Evolutionary conservation across 345 rosid genomes (phyloP).

Genomic region (Lepidium aucheri): DNA sequence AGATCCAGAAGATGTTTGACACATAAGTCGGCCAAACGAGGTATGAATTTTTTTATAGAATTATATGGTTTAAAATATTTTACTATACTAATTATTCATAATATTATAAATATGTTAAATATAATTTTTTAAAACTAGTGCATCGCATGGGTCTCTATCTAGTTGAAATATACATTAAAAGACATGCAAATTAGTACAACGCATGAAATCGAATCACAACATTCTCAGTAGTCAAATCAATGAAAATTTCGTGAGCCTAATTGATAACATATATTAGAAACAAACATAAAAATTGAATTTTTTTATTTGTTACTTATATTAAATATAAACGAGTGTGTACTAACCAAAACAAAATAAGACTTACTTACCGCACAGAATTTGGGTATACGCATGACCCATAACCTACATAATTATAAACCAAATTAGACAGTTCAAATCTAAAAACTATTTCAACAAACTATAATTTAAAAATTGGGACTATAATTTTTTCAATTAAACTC

Average conservation of each 20-base stretch:
- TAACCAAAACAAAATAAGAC: neutral
- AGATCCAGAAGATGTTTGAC: too few relatives aligned
- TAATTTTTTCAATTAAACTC: too few relatives aligned
- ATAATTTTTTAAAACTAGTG: too few relatives aligned
- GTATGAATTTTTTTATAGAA: too few relatives aligned
- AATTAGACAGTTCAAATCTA: neutral
- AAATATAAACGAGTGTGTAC: neutral
- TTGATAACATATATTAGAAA: neutral
- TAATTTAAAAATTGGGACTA: too few relatives aligned
- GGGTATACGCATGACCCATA: slow-evolving; percentile 85
- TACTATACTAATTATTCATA: too few relatives aligned
- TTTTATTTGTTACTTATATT: too few relatives aligned
- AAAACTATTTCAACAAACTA: neutral
- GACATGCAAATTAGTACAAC: slow-evolving; percentile 9
- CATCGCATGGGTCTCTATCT: too few relatives aligned
- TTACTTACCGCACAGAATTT: slow-evolving; percentile 46
- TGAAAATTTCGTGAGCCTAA: neutral
- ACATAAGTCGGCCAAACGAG: too few relatives aligned
- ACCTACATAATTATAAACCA: slow-evolving; percentile 32
- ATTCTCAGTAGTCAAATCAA: neutral
- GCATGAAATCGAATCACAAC: neutral
- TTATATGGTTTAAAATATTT: too few relatives aligned
- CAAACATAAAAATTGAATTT: neutral
- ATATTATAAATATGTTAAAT: too few relatives aligned
- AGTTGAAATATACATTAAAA: neutral